Evolutionary conservation across 164 flowering plant genomes (phyloP).

Genomic region (Berberis thunbergii): DNA sequence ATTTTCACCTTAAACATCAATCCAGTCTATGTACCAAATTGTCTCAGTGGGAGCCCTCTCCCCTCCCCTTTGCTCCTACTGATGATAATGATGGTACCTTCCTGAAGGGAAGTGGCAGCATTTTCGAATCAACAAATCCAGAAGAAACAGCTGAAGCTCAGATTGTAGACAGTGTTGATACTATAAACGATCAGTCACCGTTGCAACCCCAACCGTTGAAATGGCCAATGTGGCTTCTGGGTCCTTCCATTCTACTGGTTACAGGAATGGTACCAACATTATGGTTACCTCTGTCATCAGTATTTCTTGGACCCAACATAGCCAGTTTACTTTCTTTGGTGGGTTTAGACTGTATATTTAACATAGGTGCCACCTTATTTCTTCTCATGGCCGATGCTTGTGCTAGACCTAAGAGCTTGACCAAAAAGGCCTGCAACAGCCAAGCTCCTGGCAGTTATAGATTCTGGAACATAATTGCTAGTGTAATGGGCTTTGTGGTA

Average conservation of each 20-base stretch:
- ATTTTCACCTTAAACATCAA: conserved; percentile 11
- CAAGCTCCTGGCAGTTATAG: conserved; percentile 57
- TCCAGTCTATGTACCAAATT: conserved; percentile 35
- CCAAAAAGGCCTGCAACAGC: conserved; percentile 22
- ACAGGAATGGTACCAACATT: conserved; percentile 87
- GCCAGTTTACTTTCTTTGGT: conserved; percentile 78
- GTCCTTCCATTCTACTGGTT: conserved; percentile 60
- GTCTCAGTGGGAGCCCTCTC: conserved; percentile 67
- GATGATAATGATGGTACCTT: conserved; percentile 20
- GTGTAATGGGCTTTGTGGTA: conserved; percentile 41
- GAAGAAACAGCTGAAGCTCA: conserved; percentile 24
- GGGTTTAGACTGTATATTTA: conserved; percentile 84
- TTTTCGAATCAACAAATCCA: conserved; percentile 49
- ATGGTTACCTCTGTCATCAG: conserved; percentile 79
- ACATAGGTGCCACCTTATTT: conserved; percentile 77
- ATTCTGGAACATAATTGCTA: conserved; percentile 75
- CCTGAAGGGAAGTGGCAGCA: conserved; percentile 24
- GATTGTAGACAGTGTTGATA: conserved; percentile 5
- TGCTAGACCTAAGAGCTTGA: conserved; percentile 41
- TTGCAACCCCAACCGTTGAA: conserved; percentile 35
- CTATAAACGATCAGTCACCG: conserved; percentile 13
- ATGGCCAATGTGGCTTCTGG: conserved; percentile 90
- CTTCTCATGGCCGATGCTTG: conserved; percentile 88
- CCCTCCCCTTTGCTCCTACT: conserved; percentile 38
- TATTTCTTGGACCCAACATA: conserved; percentile 75